Base-by-base conservation (phyloP, 805 yeast species). In the Kuraishia borneana region DNA sequence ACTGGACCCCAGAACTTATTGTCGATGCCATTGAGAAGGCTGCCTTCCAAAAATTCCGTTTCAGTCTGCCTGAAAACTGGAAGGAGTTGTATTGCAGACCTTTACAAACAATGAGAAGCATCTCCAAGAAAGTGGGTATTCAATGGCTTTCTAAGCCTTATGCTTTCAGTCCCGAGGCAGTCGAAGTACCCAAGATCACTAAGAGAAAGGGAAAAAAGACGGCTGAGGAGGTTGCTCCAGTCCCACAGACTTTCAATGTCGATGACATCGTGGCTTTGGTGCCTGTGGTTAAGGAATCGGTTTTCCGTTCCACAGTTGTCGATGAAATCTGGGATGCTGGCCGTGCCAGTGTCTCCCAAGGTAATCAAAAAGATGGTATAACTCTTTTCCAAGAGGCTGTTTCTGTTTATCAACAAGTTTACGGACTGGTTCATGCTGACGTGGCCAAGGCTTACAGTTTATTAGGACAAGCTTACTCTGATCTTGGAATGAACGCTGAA, bases 291-390 rank as follows among this genome's bases (percentile, higher is more conserved):
- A 83, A 83, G 56, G 77, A 76, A 39, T 68, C 94, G 1, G 62
- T 74, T 29, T 79, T 70, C 51, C 70, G 70, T 45, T 73, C 94
- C 17, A 51, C 70, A 12, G 59, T 82, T 17, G 78, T 83, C 36
- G 85, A 82, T 37, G 92, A 87, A 46, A 71, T 87, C 26, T 76
- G 75, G 66, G 76, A 73, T 29, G 70, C 76, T 46, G 88, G 85
- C 34, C 56, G 65, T 33, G 46, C 53, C 22, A 57, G 63, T 37
- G 41, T 55, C 18, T 49, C 63, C 36, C 51, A 54, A 25, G 55
- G 53, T 20, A 68, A 66, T 21, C 67, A 64, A 39, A 73, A 70
- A 6, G 60, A 72, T 19, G 94, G 88, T 8, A 50, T 78, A 38
- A 65, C 70, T 22, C 65, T 83, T 35, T 58, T 88, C 43, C 57